Percentiles rank a stretch among this genome's conserved stretches.
phyloP scores from a whole-genome alignment of 2,329 filamentous ascomycete species.

The Remersonia thermophila region DNA sequence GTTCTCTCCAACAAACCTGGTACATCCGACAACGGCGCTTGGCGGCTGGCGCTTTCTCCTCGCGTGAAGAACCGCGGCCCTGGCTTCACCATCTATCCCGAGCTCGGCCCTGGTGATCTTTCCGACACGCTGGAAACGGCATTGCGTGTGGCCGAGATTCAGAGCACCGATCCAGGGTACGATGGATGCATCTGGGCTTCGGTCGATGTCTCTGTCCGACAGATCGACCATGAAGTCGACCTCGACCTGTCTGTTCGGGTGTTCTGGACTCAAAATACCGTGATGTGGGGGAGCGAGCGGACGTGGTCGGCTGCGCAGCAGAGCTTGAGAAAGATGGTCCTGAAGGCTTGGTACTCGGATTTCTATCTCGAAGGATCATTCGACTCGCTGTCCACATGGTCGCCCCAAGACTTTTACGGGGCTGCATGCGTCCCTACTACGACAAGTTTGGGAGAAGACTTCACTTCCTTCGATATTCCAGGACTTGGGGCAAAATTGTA shows the following conservation, averaged over 20 bases:
- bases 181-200: slow-evolving; percentile 16
- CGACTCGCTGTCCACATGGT: slow-evolving; percentile 19
- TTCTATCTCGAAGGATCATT: not conserved
- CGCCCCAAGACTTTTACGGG: slow-evolving; percentile 53
- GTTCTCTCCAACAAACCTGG: not conserved
- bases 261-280: slow-evolving; percentile 20
- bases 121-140: slow-evolving; percentile 3
- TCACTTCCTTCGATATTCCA: slow-evolving; percentile 29
- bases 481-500: slow-evolving; percentile 43
- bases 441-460: slow-evolving; percentile 22
- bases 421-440: slow-evolving; percentile 49
- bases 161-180: slow-evolving; percentile 8
- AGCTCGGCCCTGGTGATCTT: not conserved
- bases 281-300: slow-evolving; percentile 10
- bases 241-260: slow-evolving; percentile 15
- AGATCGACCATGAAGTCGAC: slow-evolving; percentile 1
- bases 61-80: slow-evolving; percentile 5
- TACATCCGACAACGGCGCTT: not conserved
- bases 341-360: slow-evolving; percentile 13
- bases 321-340: slow-evolving; percentile 13
- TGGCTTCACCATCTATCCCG: slow-evolving; percentile 3
- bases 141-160: slow-evolving; percentile 7
- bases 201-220: slow-evolving; percentile 7
- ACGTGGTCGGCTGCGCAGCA: slow-evolving; percentile 9
- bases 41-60: slow-evolving; percentile 8